A percentile compares a stretch with the other conserved stretches of the same genome.
These are phyloP conservation scores for Helichrysum umbraculigerum DNA, from an alignment of 129 eudicot species.

Conservation along the genomic window DNA sequence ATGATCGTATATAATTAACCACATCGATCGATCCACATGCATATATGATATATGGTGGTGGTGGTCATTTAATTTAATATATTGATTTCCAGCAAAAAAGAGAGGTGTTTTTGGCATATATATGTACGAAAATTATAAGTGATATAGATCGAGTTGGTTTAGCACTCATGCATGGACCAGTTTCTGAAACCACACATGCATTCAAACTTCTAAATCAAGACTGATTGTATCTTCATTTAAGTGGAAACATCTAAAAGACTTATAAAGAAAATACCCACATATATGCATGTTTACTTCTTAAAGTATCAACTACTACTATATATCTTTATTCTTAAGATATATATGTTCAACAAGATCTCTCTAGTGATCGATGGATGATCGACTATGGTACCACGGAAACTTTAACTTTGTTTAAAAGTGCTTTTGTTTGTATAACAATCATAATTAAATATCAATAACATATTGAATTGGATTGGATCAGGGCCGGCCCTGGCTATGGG, in stretches of 20 bases:
- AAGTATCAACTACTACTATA: neutral
- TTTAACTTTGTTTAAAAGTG: neutral
- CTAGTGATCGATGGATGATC: neutral
- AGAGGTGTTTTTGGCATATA: slow-evolving; percentile 8
- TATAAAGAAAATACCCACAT: neutral
- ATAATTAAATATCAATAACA: neutral
- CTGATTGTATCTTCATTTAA: slow-evolving; percentile 29
- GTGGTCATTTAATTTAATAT: slow-evolving; percentile 18
- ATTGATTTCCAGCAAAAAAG: slow-evolving; percentile 13
- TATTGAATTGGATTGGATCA: neutral
- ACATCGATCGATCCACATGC: slow-evolving; percentile 22
- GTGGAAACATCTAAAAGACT: slow-evolving; percentile 26
- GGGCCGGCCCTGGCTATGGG: too few relatives aligned
- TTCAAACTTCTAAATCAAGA: slow-evolving; percentile 34
- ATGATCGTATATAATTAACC: too few relatives aligned
- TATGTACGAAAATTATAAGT: slow-evolving; percentile 14
- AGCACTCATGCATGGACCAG: slow-evolving; percentile 23
- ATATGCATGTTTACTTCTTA: slow-evolving; percentile 25
- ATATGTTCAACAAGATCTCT: neutral
- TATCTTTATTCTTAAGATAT: slow-evolving; percentile 17
- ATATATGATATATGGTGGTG: slow-evolving; percentile 20
- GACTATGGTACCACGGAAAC: neutral
- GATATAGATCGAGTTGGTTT: slow-evolving; percentile 10
- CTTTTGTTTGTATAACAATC: neutral
- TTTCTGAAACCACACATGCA: slow-evolving; percentile 33